Percentiles rank a stretch among this genome's conserved stretches.
phyloP scores from a whole-genome alignment of 108 stramenopile genomes.

The Skeletonema potamos region DNA sequence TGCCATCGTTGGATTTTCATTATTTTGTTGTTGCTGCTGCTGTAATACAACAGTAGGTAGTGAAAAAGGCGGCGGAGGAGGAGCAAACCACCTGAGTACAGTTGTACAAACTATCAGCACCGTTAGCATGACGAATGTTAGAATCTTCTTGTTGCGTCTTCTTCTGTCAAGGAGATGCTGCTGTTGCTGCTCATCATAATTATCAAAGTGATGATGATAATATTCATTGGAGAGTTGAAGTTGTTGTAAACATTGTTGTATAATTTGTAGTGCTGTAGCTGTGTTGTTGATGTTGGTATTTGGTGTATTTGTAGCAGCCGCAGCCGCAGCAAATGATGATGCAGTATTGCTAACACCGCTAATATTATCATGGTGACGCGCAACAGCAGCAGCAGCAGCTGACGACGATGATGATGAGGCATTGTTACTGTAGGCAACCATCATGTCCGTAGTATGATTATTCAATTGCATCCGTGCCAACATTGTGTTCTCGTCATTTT shows the following conservation, averaged over 20 bases:
- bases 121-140: not conserved
- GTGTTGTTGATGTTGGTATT: not conserved
- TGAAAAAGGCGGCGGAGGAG: slow-evolving; percentile 37
- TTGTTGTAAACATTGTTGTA: not conserved
- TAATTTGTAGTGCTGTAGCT: not conserved
- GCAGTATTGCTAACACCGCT: not conserved
- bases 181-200: not conserved
- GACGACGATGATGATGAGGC: not conserved
- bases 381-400: too few relatives aligned
- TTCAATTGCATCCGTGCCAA: not conserved
- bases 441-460: not conserved
- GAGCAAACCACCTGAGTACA: slow-evolving; percentile 28
- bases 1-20: not conserved
- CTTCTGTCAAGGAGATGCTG: not conserved
- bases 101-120: slow-evolving; percentile 16
- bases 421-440: not conserved
- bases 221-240: not conserved
- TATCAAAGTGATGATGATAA: not conserved
- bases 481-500: not conserved
- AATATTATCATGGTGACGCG: not conserved
- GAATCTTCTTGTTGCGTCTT: not conserved
- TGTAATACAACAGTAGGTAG: not conserved
- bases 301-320: too few relatives aligned
- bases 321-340: too few relatives aligned
- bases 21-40: not conserved